Percentiles rank a stretch among this genome's conserved stretches.
Conservation (phyloP, 1,284 basidiomycete genomes). For the Heterobasidion irregulare region DNA sequence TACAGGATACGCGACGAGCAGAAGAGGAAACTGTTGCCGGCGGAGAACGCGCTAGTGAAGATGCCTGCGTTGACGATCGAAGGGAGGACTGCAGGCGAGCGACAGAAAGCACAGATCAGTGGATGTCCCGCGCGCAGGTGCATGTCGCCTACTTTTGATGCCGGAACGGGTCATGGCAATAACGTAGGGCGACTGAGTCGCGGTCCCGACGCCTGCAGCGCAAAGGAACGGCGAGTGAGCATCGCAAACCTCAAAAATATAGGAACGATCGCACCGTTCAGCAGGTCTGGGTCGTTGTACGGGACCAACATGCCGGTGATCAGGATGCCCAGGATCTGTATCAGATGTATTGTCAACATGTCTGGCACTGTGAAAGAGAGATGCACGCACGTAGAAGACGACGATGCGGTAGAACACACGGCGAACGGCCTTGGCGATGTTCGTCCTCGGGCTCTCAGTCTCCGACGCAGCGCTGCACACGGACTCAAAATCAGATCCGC, state of each 20-base stretch:
- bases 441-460: slow-evolving; percentile 67
- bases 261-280: slow-evolving; percentile 24
- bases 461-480: slow-evolving; percentile 57
- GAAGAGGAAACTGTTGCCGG: slow-evolving; percentile 78
- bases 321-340: slow-evolving; percentile 62
- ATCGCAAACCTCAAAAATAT: background rate
- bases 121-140: background rate
- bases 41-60: slow-evolving; percentile 75
- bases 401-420: slow-evolving; percentile 77
- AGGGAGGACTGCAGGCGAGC: slow-evolving; percentile 38
- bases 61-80: slow-evolving; percentile 63
- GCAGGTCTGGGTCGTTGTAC: slow-evolving; percentile 53
- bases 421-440: slow-evolving; percentile 74
- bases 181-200: slow-evolving; percentile 71
- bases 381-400: slow-evolving; percentile 54
- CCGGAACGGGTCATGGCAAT: slow-evolving; percentile 76
- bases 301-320: slow-evolving; percentile 79
- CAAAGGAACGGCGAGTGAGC: background rate
- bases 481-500: slow-evolving; percentile 19
- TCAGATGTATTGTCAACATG: too few species aligned
- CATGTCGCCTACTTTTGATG: slow-evolving; percentile 39
- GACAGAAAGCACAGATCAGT: background rate
- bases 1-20: slow-evolving; percentile 78
- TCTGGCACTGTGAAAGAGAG: too few species aligned
- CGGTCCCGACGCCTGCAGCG: slow-evolving; percentile 34